Conservation (phyloP, 805 yeast genomes). For the Candida qinlingensis region DNA sequence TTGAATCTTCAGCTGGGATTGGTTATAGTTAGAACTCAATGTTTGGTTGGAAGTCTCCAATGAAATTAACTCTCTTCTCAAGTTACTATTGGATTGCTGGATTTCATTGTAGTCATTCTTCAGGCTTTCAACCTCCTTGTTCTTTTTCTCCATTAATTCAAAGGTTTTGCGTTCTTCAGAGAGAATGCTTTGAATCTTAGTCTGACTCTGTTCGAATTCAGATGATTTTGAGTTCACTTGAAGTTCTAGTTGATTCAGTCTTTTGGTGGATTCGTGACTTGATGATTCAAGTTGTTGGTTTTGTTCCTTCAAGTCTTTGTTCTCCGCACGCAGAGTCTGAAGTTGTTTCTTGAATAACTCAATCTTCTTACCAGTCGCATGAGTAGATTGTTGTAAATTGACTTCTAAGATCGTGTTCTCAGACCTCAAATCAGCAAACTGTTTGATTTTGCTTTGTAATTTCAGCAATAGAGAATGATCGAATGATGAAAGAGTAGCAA, state of each 20-base stretch:
- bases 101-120: slow-evolving; percentile 35
- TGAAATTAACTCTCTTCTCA: slow-evolving; percentile 37
- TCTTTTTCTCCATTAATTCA: slow-evolving; percentile 32
- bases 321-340: slow-evolving; percentile 18
- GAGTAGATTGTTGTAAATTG: slow-evolving; percentile 36
- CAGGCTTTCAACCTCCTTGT: slow-evolving; percentile 29
- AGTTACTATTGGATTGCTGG: slow-evolving; percentile 29
- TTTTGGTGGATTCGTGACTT: slow-evolving; percentile 19
- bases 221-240: slow-evolving; percentile 7
- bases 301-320: slow-evolving; percentile 20
- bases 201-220: slow-evolving; percentile 4
- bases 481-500: slow-evolving; percentile 17
- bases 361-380: slow-evolving; percentile 27
- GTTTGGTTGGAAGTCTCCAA: slow-evolving; percentile 32
- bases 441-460: slow-evolving; percentile 28
- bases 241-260: slow-evolving; percentile 13
- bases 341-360: slow-evolving; percentile 29
- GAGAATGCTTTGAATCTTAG: slow-evolving; percentile 11
- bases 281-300: slow-evolving; percentile 17
- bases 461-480: slow-evolving; percentile 22
- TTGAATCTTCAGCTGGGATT: slow-evolving; percentile 31
- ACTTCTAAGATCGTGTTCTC: slow-evolving; percentile 33
- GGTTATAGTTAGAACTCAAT: slow-evolving; percentile 24
- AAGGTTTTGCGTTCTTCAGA: slow-evolving; percentile 28
- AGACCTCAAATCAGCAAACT: slow-evolving; percentile 33